Evolutionary conservation across 176 grass and related monocot genomes (phyloP).

Genomic region (Stipa capillata): DNA sequence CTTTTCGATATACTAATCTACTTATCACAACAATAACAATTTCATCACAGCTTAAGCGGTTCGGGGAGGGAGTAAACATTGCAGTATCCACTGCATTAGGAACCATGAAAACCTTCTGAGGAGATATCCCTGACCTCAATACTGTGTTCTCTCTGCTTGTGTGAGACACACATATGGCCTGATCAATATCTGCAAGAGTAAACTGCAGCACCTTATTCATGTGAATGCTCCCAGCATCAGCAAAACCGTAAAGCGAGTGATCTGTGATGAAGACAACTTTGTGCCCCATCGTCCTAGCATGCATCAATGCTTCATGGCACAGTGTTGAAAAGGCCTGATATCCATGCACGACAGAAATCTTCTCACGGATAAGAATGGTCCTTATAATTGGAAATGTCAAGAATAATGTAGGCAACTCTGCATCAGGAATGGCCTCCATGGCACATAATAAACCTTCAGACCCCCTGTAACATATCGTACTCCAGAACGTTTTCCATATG

Average conservation of each 20-base stretch:
- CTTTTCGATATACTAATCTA: conserved; percentile 90
- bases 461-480: conserved; percentile 84
- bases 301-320: conserved; percentile 88
- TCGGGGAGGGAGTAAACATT: conserved; percentile 77
- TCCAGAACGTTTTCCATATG: conserved; percentile 86
- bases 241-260: conserved; percentile 95
- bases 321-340: conserved; percentile 97
- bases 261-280: conserved; percentile 94
- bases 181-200: conserved; percentile 89
- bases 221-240: conserved; percentile 91
- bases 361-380: conserved; percentile 79
- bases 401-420: conserved; percentile 91
- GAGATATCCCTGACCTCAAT: conserved; percentile 80
- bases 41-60: conserved; percentile 61
- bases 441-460: conserved; percentile 93
- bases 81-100: conserved; percentile 97
- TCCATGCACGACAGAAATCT: conserved; percentile 88
- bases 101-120: conserved; percentile 79
- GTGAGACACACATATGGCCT: conserved; percentile 92
- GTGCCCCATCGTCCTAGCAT: conserved; percentile 93
- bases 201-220: conserved; percentile 99
- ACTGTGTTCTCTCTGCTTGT: conserved; percentile 99
- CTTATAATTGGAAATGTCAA: conserved; percentile 75
- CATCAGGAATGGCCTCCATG: conserved; percentile 88
- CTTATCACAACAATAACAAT: conserved; percentile 91